phyloP scores from a whole-genome alignment of 2,329 filamentous ascomycete species.

The Aspergillus floridensis region DNA sequence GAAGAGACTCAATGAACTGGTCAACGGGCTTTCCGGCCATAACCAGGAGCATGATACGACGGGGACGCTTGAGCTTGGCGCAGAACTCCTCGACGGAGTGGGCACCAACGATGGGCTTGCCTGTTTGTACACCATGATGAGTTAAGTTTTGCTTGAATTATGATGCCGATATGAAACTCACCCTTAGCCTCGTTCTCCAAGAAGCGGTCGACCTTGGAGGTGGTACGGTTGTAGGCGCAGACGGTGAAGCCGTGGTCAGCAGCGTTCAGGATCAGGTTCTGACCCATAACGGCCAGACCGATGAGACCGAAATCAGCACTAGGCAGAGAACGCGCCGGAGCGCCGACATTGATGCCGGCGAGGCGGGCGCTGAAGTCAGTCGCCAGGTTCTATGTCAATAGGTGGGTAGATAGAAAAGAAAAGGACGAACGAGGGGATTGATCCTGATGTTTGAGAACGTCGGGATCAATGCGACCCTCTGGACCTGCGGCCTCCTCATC shows the following conservation, averaged over 20 bases:
- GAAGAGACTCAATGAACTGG: conserved; percentile 95
- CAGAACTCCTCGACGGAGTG: conserved; percentile 93
- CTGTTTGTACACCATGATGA: conserved; percentile 34
- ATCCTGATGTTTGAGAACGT: neutral
- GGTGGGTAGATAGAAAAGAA: conserved; percentile 12
- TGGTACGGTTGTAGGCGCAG: conserved; percentile 97
- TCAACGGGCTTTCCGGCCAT: conserved; percentile 98
- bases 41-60: conserved; percentile 97
- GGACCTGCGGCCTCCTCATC: neutral
- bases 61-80: conserved; percentile 93
- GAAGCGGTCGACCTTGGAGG: conserved; percentile 96
- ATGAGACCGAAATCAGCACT: conserved; percentile 90
- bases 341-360: conserved; percentile 69
- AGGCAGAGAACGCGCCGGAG: conserved; percentile 51
- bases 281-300: conserved; percentile 85
- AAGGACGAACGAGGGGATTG: conserved; percentile 5
- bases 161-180: conserved; percentile 30
- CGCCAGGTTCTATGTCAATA: conserved; percentile 37
- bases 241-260: conserved; percentile 94
- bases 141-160: neutral
- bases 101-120: conserved; percentile 92
- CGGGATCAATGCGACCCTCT: neutral
- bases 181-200: conserved; percentile 85
- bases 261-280: conserved; percentile 88
- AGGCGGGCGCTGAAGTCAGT: conserved; percentile 67